phyloP scores from a whole-genome alignment of 768 basidiomycete species.

The Tricholoma flavovirens region DNA sequence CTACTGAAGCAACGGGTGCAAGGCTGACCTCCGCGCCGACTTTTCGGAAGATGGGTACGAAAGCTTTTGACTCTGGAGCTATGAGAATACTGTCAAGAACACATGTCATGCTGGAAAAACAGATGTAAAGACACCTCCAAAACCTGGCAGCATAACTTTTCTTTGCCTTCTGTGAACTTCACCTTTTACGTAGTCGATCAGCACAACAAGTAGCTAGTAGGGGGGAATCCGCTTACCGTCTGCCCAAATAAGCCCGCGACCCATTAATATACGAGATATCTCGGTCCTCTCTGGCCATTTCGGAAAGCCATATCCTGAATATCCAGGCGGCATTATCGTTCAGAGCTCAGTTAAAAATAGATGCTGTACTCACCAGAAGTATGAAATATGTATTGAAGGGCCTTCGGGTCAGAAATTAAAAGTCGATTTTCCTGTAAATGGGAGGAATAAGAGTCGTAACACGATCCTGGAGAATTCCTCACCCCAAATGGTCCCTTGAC shows the following conservation, averaged over 20 bases:
- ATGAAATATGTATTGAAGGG: constrained; percentile 52
- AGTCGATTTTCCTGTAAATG: constrained; percentile 43
- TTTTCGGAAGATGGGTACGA: constrained; percentile 42
- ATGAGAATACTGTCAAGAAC: neutral
- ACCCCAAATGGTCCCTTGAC: constrained; percentile 49
- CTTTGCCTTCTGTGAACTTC: constrained; percentile 50
- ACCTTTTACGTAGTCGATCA: constrained; percentile 14
- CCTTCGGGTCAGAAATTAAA: constrained; percentile 51
- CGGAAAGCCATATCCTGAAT: constrained; percentile 44
- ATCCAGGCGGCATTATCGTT: constrained; percentile 4
- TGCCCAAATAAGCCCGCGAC: constrained; percentile 49
- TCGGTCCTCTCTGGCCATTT: constrained; percentile 48
- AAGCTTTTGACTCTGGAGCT: constrained; percentile 44
- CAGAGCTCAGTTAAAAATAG: neutral
- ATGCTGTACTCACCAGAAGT: constrained; percentile 33
- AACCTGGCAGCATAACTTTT: constrained; percentile 50
- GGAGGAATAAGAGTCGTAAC: neutral
- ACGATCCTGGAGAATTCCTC: constrained; percentile 10
- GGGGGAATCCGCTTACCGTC: constrained; percentile 32
- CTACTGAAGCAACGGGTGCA: neutral
- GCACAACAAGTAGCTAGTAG: neutral
- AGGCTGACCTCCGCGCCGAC: constrained; percentile 34
- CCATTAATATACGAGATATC: constrained; percentile 44
- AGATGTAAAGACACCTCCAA: constrained; percentile 33
- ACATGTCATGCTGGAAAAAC: neutral